Evolutionary conservation across 106 monocot genomes (phyloP), one percentile per base, ranked within the genome.

Genomic region (Chionographis japonica): DNA sequence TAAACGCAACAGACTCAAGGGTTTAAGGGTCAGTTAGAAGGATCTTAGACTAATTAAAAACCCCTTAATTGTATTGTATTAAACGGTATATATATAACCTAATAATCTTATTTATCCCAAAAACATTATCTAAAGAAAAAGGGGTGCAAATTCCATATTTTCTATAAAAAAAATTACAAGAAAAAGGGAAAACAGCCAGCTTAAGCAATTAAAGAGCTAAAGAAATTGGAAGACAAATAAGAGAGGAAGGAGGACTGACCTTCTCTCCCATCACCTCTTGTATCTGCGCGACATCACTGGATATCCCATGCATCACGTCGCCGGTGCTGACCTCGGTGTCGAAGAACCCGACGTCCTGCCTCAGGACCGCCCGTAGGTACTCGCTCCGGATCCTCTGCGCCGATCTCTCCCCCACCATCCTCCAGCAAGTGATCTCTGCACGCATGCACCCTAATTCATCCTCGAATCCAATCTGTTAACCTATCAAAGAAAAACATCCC

Each of bases 181-280:
- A 27, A 27, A 27, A 27, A 27, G 27, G 27, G 27, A 27, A 27
- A 27, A 1, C 27, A 27, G 27, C 27, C 0, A 27, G 27, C 27
- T 27, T 27, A 27, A 27, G 27, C 27, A 27, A 27, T 27, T 27
- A 27, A 27, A 27, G 27, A 27, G 27, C 27, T 27, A 27, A 27
- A 0, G 27, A 27, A 27, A 27, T 27, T 27, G 27, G 27, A 27
- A 1, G 27, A 27, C 27, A 27, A 27, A 27, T 27, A 27, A 27
- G 27, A 27, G 27, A 27, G 27, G 27, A 27, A 27, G 27, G 27
- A 27, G 27, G 27, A 15, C 27, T 40, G 41, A 85, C 84, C 84
- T 85, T 85, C 35, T 85, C 84, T 3, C 84, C 80, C 66, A 80
- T 73, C 6, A 77, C 76, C 62, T 85, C 84, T 52, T 85, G 84